A percentile compares a stretch with the other conserved stretches of the same genome.
These are phyloP conservation scores for Saccharomycopsis vini DNA, from an alignment of 805 yeast genomes.

Conservation along the genomic window DNA sequence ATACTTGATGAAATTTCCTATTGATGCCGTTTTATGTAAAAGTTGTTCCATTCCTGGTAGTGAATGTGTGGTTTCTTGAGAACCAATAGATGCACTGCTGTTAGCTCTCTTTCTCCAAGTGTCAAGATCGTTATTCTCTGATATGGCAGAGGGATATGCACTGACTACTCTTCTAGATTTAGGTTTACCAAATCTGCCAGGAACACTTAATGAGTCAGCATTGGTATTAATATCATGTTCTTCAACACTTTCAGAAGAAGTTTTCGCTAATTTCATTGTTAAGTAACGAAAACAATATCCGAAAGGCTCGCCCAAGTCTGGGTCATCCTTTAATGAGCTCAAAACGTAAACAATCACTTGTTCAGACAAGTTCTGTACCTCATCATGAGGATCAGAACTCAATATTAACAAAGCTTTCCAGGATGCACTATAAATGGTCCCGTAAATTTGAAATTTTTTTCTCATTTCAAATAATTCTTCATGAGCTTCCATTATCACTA, in stretches of 20 bases:
- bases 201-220: neutral
- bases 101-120: too few species aligned
- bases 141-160: slow-evolving; percentile 6
- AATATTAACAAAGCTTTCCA: slow-evolving; percentile 80
- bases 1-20: slow-evolving; percentile 12
- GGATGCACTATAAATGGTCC: slow-evolving; percentile 73
- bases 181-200: neutral
- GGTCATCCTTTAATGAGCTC: slow-evolving; percentile 27
- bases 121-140: slow-evolving; percentile 1
- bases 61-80: neutral
- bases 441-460: slow-evolving; percentile 70
- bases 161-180: slow-evolving; percentile 7
- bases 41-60: slow-evolving; percentile 5
- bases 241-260: neutral
- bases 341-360: slow-evolving; percentile 23
- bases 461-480: slow-evolving; percentile 53
- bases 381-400: slow-evolving; percentile 82
- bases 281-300: slow-evolving; percentile 16
- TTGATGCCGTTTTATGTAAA: slow-evolving; percentile 8
- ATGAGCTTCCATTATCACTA: slow-evolving; percentile 54
- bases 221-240: neutral
- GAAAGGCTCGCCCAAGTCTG: slow-evolving; percentile 16
- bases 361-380: slow-evolving; percentile 41
- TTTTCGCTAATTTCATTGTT: slow-evolving; percentile 7
- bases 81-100: neutral